Evolutionary conservation across 257 asterid species (phyloP).

Genomic region (Fraxinus pennsylvanica): DNA sequence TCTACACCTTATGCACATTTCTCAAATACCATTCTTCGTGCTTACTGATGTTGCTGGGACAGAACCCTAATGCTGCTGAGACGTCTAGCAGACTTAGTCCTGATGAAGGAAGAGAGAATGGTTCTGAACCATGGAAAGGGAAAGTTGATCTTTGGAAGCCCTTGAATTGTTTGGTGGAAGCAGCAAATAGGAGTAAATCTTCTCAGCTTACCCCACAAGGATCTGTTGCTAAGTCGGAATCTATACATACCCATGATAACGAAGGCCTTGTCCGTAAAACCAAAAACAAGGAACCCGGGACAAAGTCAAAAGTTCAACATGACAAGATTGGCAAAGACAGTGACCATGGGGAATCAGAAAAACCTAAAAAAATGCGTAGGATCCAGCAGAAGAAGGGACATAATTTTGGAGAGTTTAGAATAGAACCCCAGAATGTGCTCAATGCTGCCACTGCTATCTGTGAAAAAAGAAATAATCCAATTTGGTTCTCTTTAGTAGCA

Average conservation of each 20-base stretch:
- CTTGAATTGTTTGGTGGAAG: constrained; percentile 92
- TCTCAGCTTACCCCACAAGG: constrained; percentile 57
- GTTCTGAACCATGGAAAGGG: constrained; percentile 67
- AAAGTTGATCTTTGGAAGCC: constrained; percentile 94
- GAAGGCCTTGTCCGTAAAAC: constrained; percentile 56
- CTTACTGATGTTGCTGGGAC: constrained; percentile 33
- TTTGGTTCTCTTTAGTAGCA: constrained; percentile 91
- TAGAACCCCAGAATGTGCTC: constrained; percentile 71
- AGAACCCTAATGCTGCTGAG: constrained; percentile 66
- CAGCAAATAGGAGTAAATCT: constrained; percentile 87
- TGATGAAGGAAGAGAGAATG: constrained; percentile 54
- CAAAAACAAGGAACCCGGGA: constrained; percentile 63
- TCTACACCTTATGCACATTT: neutral
- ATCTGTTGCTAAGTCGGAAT: constrained; percentile 60
- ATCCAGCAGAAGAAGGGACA: constrained; percentile 67
- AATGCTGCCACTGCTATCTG: constrained; percentile 56
- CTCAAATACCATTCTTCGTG: constrained; percentile 20
- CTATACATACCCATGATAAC: constrained; percentile 45
- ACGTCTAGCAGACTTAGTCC: constrained; percentile 48
- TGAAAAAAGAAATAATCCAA: constrained; percentile 62
- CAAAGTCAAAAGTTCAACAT: constrained; percentile 60
- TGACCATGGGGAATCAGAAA: constrained; percentile 53
- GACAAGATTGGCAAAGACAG: constrained; percentile 54
- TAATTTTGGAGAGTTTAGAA: constrained; percentile 52
- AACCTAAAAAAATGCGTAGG: constrained; percentile 70